phyloP scores from a whole-genome alignment of 306 rosid species.

The Neltuma alba region DNA sequence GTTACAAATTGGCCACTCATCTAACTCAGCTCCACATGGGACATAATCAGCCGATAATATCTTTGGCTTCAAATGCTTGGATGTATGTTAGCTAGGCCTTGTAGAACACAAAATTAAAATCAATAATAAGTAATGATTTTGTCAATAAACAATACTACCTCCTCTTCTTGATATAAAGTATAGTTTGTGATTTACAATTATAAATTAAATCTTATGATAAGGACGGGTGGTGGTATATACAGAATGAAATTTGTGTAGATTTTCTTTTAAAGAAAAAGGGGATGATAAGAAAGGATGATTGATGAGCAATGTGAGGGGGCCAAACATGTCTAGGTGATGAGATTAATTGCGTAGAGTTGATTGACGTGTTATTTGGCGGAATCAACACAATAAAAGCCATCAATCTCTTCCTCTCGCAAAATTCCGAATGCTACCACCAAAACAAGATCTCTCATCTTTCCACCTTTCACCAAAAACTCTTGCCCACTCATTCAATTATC shows the following conservation, averaged over 20 bases:
- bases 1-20: conserved; percentile 7
- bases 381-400: conserved; percentile 3
- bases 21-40: not conserved
- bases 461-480: not conserved
- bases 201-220: too few relatives aligned
- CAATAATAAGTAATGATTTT: not conserved
- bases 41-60: conserved; percentile 10
- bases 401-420: not conserved
- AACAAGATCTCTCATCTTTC: not conserved
- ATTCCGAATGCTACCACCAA: not conserved
- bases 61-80: not conserved
- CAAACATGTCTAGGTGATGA: conserved; percentile 11
- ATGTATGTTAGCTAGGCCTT: not conserved
- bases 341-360: conserved; percentile 2
- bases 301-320: not conserved
- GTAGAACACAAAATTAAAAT: not conserved
- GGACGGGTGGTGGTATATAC: too few relatives aligned
- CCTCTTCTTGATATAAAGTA: too few relatives aligned
- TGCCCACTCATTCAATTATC: not conserved
- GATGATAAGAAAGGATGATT: not conserved
- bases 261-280: not conserved
- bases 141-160: not conserved
- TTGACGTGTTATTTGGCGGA: conserved; percentile 29
- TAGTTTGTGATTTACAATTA: too few relatives aligned
- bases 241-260: not conserved